Evolutionary conservation across 192 early-diverging fungal species (phyloP).

Genomic region (Phlyctochytrium planicorne): DNA sequence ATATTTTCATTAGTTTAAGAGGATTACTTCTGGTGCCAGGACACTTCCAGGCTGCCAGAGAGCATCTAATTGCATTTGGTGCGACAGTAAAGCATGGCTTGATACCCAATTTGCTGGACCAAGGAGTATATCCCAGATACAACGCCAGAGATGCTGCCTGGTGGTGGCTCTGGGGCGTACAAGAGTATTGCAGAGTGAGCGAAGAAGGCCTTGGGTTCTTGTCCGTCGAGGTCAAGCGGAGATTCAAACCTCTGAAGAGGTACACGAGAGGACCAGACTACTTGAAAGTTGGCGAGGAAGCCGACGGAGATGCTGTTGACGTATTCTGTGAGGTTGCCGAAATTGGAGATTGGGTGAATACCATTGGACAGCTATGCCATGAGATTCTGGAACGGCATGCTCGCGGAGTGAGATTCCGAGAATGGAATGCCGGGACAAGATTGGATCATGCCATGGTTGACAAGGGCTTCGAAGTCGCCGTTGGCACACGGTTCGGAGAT

Average conservation of each 20-base stretch:
- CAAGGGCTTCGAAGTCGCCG: slow-evolving; percentile 84
- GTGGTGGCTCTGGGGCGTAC: slow-evolving; percentile 93
- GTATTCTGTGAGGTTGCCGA: slow-evolving; percentile 21
- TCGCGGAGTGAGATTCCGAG: slow-evolving; percentile 85
- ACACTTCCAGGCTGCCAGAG: slow-evolving; percentile 75
- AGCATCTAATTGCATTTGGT: slow-evolving; percentile 89
- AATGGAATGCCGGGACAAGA: slow-evolving; percentile 87
- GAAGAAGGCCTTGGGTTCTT: slow-evolving; percentile 80
- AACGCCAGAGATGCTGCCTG: slow-evolving; percentile 96
- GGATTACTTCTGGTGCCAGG: slow-evolving; percentile 85
- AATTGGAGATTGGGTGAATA: slow-evolving; percentile 56
- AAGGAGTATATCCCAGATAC: slow-evolving; percentile 80
- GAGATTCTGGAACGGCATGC: slow-evolving; percentile 93
- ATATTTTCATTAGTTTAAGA: slow-evolving; percentile 89
- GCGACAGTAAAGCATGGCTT: slow-evolving; percentile 89
- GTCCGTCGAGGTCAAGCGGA: slow-evolving; percentile 64
- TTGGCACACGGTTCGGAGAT: slow-evolving; percentile 64
- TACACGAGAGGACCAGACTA: slow-evolving; percentile 44
- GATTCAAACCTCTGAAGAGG: slow-evolving; percentile 71
- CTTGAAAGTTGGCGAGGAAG: slow-evolving; percentile 25
- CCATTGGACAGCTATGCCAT: slow-evolving; percentile 83
- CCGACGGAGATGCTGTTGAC: slow-evolving; percentile 31
- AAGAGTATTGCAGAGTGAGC: slow-evolving; percentile 73
- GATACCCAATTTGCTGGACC: slow-evolving; percentile 95
- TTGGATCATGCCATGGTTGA: slow-evolving; percentile 91